Base-by-base conservation (phyloP, 345 rosid genomes). In the Camelina hispida region DNA sequence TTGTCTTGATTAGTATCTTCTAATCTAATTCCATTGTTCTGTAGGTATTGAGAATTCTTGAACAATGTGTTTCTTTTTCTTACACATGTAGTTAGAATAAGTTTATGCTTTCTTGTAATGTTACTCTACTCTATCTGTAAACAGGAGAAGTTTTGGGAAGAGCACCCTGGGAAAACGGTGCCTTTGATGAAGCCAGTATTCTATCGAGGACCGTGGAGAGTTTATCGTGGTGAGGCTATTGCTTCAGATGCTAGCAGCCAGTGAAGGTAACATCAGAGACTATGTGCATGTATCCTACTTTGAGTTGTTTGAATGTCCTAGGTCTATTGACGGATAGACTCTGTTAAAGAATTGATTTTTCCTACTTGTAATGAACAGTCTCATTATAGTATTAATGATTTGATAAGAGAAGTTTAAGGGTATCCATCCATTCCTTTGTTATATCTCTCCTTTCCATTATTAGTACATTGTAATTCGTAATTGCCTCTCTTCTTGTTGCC, bases 121-220 rank as follows among this genome's bases (percentile, higher is more conserved):
- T 54, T 46, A 38, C 56, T 73, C 7, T 30, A 47, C 47, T 73
- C 48, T 77, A 37, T 77, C 48, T 77, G 37, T 76, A 4, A 52
- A 76, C 88, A 91, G 96, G 98, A 89, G 83, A 89, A 84, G 51
- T 91, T 87, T 83, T 93, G 96, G 97, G 96, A 91, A 83, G 98
- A 88, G 59, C 97, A 88, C 32, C 97, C 96, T 9, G 94, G 98
- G 8, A 82, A 93, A 77, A 83, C 76, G 1, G 96, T 93, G 78
- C 98, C 94, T 22, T 81, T 93, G 5, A 86, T 91, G 97, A 81
- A 78, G 79, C 96, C 98, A 28, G 61, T 75, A 72, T 93, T 86
- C 74, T 91, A 93, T 60, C 55, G 61, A 59, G 94, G 96, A 60
- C 98, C 98, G 18, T 91, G 98, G 98, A 88, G 69, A 78, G 92